Conservation (phyloP, 352 stramenopile genomes). For the Phytophthora capsici region DNA sequence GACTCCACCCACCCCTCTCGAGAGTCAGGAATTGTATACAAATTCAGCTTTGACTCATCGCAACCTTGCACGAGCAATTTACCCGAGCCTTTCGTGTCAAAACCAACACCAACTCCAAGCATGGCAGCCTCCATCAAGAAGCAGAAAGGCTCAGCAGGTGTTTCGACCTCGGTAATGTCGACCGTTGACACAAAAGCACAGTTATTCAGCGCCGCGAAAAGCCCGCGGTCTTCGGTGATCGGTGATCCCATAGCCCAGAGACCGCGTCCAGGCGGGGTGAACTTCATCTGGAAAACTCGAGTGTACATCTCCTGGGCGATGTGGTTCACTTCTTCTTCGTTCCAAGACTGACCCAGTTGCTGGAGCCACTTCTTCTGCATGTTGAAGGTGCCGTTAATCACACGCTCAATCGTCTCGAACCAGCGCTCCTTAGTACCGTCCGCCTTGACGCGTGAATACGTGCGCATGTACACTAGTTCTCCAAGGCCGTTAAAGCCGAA, state of each 20-base stretch:
- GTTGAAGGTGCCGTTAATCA: constrained; percentile 94
- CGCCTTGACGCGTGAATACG: constrained; percentile 88
- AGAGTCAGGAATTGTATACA: constrained; percentile 62
- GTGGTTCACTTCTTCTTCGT: constrained; percentile 56
- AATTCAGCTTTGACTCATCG: constrained; percentile 15
- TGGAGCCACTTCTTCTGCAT: constrained; percentile 92
- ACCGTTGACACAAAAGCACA: constrained; percentile 93
- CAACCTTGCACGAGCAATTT: constrained; percentile 56
- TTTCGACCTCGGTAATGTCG: constrained; percentile 62
- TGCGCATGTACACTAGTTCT: constrained; percentile 93
- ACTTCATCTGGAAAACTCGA: constrained; percentile 96
- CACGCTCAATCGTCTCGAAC: constrained; percentile 92
- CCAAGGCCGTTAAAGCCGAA: constrained; percentile 96
- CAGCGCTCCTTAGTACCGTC: constrained; percentile 88
- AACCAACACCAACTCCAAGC: constrained; percentile 94
- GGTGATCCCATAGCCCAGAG: constrained; percentile 95
- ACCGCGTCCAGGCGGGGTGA: constrained; percentile 91
- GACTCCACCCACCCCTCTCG: constrained; percentile 91
- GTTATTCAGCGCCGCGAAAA: constrained; percentile 94
- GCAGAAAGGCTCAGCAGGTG: constrained; percentile 87
- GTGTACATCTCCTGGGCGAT: constrained; percentile 91
- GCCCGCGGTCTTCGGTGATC: constrained; percentile 84
- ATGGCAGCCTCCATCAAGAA: constrained; percentile 97
- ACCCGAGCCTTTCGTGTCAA: constrained; percentile 91
- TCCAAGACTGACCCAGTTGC: constrained; percentile 64